Evolutionary conservation across 2,329 filamentous ascomycete genomes (phyloP), one percentile per base, ranked within the genome.

Genomic region (Hymenoscyphus fructigenus): DNA sequence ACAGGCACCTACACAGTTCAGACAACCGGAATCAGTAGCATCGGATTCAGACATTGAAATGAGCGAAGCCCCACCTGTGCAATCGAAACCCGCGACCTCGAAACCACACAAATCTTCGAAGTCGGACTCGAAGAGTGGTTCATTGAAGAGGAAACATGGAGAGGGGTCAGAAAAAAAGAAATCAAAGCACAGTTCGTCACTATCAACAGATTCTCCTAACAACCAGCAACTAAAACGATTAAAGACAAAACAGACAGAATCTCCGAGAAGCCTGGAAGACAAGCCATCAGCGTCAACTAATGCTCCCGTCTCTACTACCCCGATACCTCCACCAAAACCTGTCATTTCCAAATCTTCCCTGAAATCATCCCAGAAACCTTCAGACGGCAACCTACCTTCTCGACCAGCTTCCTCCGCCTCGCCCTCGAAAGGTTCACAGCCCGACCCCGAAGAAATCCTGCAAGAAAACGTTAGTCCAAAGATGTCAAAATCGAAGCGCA

Each of bases 181-280:
- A 68, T 62, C 60, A 65, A 71, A 70, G 62, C 65, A 66, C 66
- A 73, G 72, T 74, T 73, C 68, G 72, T 74, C 67, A 34, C 62
- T 32, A 58, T 62, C 64, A 68, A 38, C 62, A 65, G 63, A 41
- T 61, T 63, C 23, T 47, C 57, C 59, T 65, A 60, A 72, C 53
- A 41, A 64, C 53, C 63, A 55, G 64, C 55, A 68, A 65, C 70
- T 72, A 69, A 72, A 70, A 66, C 62, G 60, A 67, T 56, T 62
- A 50, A 72, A 73, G 70, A 72, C 66, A 71, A 70, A 67, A 50
- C 64, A 71, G 66, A 64, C 63, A 63, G 59, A 65, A 67, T 68
- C 62, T 59, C 66, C 67, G 59, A 65, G 41, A 65, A 63, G 44
- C 23, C 62, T 44, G 55, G 65, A 60, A 67, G 63, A 59, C 58